Evolutionary conservation across 768 basidiomycete species (phyloP), one percentile per base, ranked within the genome.

Genomic region (Clathrus columnatus): DNA sequence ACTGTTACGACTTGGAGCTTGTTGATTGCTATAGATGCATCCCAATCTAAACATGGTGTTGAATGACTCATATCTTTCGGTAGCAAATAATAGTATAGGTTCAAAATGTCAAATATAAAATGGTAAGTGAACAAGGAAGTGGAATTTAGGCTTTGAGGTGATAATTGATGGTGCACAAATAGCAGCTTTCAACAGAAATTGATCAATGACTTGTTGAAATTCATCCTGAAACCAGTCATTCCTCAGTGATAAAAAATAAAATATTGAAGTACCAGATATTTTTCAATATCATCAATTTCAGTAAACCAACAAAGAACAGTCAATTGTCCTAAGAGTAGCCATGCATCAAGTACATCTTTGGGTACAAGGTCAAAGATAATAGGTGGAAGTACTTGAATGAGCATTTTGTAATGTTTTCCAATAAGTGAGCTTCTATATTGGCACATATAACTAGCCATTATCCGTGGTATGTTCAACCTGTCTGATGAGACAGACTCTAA

Each of bases 111-210:
- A 51, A 41, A 77, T 70, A 53, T 75, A 70, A 0, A 57, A 51
- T 0, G 67, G 64, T 0, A 76, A 59, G 57, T 77, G 74, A 0
- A 69, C 29, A 5, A 75, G 29, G 24, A 75, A 62, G 43, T 77
- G 74, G 57, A 75, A 74, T 54, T 76, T 77, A 1, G 72, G 68
- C 57, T 76, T 75, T 53, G 72, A 72, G 59, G 74, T 26, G 49
- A 73, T 70, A 68, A 74, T 10, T 43, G 61, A 21, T 54, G 55
- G 5, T 64, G 68, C 64, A 18, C 64, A 67, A 1, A 29, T 54
- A 4, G 65, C 68, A 0, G 69, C 67, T 17, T 62, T 62, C 4
- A 59, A 44, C 2, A 76, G 67, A 51, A 76, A 74, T 21, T 69
- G 52, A 1, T 72, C 47, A 28, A 76, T 75, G 26, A 63, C 64